Percentiles rank a stretch among this genome's conserved stretches.
Conservation (phyloP, 2,329 filamentous ascomycete genomes). For the Verticillium dahliae region DNA sequence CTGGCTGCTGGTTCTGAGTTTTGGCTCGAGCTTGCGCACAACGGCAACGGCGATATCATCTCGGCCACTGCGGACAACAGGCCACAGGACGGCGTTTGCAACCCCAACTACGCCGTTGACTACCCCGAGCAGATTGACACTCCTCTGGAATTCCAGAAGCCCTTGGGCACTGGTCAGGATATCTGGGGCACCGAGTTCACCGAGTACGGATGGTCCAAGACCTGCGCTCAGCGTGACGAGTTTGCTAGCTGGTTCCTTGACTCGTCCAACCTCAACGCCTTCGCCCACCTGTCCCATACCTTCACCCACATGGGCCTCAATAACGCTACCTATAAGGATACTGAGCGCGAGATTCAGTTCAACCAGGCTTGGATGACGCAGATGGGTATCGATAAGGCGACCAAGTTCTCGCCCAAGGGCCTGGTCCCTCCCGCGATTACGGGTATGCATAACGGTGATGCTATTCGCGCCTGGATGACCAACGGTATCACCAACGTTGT, state of each 20-base stretch:
- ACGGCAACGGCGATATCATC: constrained; percentile 1
- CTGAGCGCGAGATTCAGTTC: constrained; percentile 50
- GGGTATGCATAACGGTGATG: constrained; percentile 57
- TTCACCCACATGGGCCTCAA: constrained; percentile 52
- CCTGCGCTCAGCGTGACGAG: constrained; percentile 43
- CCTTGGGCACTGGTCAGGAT: constrained; percentile 40
- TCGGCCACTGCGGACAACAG: constrained; percentile 38
- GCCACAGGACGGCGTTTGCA: constrained; percentile 36
- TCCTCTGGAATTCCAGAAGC: constrained; percentile 36
- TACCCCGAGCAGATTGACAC: constrained; percentile 38
- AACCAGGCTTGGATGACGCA: constrained; percentile 53
- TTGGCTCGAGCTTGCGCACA: constrained; percentile 4
- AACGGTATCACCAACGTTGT: constrained; percentile 53
- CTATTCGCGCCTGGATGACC: constrained; percentile 50
- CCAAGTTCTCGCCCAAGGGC: constrained; percentile 43
- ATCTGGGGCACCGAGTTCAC: constrained; percentile 43
- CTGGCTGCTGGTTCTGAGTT: constrained; percentile 39
- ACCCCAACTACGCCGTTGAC: constrained; percentile 30
- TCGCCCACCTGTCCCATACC: constrained; percentile 55
- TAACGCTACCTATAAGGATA: constrained; percentile 53
- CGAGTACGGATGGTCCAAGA: constrained; percentile 43
- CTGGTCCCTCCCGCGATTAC: constrained; percentile 59
- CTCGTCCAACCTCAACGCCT: constrained; percentile 39
- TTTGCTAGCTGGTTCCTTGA: constrained; percentile 48
- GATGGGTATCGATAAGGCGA: constrained; percentile 38